phyloP scores from a whole-genome alignment of 1,284 basidiomycete species.

The Apiotrichum laibachii region DNA sequence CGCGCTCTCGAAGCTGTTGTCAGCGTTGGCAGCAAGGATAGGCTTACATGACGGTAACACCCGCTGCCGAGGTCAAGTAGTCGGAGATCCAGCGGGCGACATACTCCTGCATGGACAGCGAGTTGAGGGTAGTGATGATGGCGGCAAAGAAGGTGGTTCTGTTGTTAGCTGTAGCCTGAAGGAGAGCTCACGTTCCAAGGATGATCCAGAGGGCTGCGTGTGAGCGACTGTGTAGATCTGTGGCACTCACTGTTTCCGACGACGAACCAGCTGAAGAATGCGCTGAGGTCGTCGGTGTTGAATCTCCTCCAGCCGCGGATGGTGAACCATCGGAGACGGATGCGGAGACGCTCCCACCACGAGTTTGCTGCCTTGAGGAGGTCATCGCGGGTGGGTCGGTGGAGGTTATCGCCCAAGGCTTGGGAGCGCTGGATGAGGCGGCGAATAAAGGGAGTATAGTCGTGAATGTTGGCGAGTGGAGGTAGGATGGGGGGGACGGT shows the following conservation, averaged over 20 bases:
- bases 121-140: constrained; percentile 83
- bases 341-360: constrained; percentile 83
- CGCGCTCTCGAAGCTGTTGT: constrained; percentile 76
- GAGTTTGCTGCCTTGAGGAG: constrained; percentile 79
- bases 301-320: constrained; percentile 93
- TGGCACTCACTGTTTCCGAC: constrained; percentile 72
- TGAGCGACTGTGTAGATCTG: neutral
- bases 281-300: constrained; percentile 94
- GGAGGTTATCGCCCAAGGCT: constrained; percentile 50
- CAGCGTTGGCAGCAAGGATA: neutral
- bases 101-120: constrained; percentile 85
- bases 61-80: constrained; percentile 89
- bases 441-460: constrained; percentile 76
- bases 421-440: constrained; percentile 55
- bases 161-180: constrained; percentile 14
- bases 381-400: constrained; percentile 80
- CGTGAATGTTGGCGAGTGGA: constrained; percentile 40
- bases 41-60: constrained; percentile 74
- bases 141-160: constrained; percentile 96
- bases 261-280: constrained; percentile 90
- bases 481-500: neutral
- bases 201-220: constrained; percentile 66
- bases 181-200: constrained; percentile 77
- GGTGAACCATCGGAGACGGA: constrained; percentile 97
- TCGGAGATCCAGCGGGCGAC: constrained; percentile 86